A percentile compares a stretch with the other conserved stretches of the same genome.
Conservation (phyloP, 2,329 filamentous ascomycete species). For the Blastomyces gilchristii region DNA sequence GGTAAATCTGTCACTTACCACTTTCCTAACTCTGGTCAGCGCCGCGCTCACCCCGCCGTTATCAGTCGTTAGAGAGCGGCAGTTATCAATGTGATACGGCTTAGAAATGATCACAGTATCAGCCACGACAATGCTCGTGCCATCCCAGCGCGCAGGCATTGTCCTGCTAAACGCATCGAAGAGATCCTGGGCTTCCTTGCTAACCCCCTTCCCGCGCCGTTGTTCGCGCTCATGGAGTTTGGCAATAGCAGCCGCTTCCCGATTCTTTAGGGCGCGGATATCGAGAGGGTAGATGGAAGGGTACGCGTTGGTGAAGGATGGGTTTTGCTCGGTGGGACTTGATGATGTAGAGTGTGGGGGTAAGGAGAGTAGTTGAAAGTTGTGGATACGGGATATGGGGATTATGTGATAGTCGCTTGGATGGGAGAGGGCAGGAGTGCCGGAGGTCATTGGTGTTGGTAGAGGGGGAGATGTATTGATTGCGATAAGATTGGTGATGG, state of each 20-base stretch:
- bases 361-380: conserved; percentile 45
- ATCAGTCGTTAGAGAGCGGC: conserved; percentile 33
- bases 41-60: conserved; percentile 27
- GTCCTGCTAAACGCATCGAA: conserved; percentile 53
- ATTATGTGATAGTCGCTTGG: conserved; percentile 52
- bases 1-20: conserved; percentile 29
- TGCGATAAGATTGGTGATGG: conserved; percentile 50
- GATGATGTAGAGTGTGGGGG: conserved; percentile 6
- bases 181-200: conserved; percentile 51
- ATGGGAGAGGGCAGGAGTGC: conserved; percentile 29
- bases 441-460: conserved; percentile 29
- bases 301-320: conserved; percentile 40
- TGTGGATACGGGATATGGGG: conserved; percentile 49
- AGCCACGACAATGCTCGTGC: conserved; percentile 48
- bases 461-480: conserved; percentile 46
- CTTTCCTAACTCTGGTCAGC: conserved; percentile 38
- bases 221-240: conserved; percentile 49
- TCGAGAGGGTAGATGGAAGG: conserved; percentile 40
- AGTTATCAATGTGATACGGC: conserved; percentile 49
- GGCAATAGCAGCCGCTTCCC: conserved; percentile 47
- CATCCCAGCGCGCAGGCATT: conserved; percentile 52
- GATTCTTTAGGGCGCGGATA: conserved; percentile 42
- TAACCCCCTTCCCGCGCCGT: conserved; percentile 51
- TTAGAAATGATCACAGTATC: conserved; percentile 50
- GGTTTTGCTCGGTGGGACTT: conserved; percentile 19